Evolutionary conservation across 352 stramenopile genomes (phyloP).

Genomic region (Phytopythium mirpurense): DNA sequence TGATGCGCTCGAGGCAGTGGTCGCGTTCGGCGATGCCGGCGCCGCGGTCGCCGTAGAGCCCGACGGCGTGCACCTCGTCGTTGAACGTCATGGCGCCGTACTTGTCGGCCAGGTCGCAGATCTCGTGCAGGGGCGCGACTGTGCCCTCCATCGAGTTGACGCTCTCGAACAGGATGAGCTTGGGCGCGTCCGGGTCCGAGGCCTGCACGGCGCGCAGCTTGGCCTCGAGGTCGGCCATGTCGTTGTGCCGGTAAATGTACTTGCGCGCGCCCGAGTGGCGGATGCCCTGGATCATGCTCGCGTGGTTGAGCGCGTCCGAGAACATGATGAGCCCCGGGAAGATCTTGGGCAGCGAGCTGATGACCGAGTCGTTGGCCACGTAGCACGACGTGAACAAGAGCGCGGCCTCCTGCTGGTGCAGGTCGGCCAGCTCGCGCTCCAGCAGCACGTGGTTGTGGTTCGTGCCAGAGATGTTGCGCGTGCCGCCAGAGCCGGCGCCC

Average conservation of each 20-base stretch:
- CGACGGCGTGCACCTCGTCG: constrained; percentile 89
- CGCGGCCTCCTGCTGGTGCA: constrained; percentile 83
- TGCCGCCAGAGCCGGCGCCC: constrained; percentile 77
- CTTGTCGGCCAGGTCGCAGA: constrained; percentile 85
- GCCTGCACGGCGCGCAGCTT: constrained; percentile 52
- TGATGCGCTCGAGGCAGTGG: constrained; percentile 81
- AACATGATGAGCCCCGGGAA: constrained; percentile 88
- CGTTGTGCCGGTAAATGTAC: constrained; percentile 86
- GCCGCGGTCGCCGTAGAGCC: constrained; percentile 84
- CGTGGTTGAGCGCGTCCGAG: constrained; percentile 89
- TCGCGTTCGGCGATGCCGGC: constrained; percentile 84
- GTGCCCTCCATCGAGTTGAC: constrained; percentile 89
- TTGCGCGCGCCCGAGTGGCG: constrained; percentile 73
- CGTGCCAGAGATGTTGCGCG: constrained; percentile 88
- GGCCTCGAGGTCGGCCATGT: constrained; percentile 70
- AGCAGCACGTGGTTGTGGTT: constrained; percentile 90
- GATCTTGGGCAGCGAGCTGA: constrained; percentile 87
- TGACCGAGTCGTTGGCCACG: constrained; percentile 88
- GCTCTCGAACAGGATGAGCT: constrained; percentile 85
- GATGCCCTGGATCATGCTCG: constrained; percentile 86
- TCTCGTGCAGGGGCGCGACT: constrained; percentile 79
- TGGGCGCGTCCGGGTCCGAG: constrained; percentile 63
- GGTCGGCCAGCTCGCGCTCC: constrained; percentile 75
- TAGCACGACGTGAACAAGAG: constrained; percentile 90
- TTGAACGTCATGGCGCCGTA: constrained; percentile 91